phyloP scores from a whole-genome alignment of 2,329 filamentous ascomycete species.

The Pseudocercospora fuligena region DNA sequence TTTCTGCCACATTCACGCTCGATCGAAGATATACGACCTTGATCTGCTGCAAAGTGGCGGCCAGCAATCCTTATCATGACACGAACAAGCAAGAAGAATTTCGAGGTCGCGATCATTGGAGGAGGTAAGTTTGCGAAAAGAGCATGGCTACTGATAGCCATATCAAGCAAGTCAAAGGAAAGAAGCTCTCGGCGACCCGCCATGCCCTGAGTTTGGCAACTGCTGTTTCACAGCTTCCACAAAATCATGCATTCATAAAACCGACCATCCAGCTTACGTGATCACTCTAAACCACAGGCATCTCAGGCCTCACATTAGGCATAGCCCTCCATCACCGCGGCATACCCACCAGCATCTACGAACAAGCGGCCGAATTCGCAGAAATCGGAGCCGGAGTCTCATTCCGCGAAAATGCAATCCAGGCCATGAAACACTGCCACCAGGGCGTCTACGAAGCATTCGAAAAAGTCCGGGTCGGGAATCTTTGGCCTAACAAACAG shows the following conservation, averaged over 20 bases:
- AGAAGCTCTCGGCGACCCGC: too few species aligned
- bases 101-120: conserved; percentile 31
- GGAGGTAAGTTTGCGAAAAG: conserved; percentile 21
- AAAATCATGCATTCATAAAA: not conserved
- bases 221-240: not conserved
- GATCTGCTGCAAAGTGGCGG: not conserved
- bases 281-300: conserved; percentile 45
- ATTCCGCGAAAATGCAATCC: conserved; percentile 59
- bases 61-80: conserved; percentile 20
- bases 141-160: not conserved
- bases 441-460: conserved; percentile 52
- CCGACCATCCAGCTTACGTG: not conserved
- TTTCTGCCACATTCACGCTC: not conserved
- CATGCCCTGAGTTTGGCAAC: not conserved
- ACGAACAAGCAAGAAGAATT: conserved; percentile 21
- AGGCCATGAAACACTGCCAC: conserved; percentile 60
- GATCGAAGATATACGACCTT: not conserved
- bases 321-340: conserved; percentile 53
- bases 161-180: not conserved
- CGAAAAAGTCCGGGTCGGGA: conserved; percentile 47
- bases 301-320: conserved; percentile 61
- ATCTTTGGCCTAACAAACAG: conserved; percentile 43
- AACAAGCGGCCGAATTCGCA: conserved; percentile 58
- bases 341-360: conserved; percentile 59
- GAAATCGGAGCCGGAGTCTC: conserved; percentile 65